Evolutionary conservation across 768 basidiomycete genomes (phyloP).

Genomic region (Mycena venus): DNA sequence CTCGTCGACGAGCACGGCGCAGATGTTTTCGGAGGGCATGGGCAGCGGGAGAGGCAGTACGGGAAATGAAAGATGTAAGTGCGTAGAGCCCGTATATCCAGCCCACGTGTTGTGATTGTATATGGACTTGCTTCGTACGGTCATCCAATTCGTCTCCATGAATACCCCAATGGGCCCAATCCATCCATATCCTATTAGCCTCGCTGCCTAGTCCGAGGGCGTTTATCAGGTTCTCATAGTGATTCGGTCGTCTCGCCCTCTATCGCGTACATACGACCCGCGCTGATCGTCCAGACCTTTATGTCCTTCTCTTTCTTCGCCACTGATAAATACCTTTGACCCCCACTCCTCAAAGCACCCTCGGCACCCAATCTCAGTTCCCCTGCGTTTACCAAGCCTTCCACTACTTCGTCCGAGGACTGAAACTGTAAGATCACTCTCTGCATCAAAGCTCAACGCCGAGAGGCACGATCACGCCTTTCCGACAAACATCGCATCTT

Average conservation of each 20-base stretch:
- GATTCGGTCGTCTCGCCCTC: background rate
- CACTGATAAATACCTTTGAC: background rate
- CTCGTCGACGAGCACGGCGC: conserved; percentile 45
- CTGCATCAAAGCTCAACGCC: background rate
- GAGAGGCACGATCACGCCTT: background rate
- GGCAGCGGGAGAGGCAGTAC: conserved; percentile 18
- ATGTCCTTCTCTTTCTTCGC: background rate
- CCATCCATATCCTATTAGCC: background rate
- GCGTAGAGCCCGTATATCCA: no score
- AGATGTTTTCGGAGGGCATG: conserved; percentile 69
- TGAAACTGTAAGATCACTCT: background rate
- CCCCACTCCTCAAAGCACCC: background rate
- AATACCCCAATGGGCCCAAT: background rate
- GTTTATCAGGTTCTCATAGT: background rate
- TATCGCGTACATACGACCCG: background rate
- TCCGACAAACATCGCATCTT: background rate
- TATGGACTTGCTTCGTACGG: no score
- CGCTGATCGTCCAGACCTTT: background rate
- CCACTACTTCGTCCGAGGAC: no score
- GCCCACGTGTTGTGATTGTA: no score
- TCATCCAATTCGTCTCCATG: background rate
- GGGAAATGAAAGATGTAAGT: background rate
- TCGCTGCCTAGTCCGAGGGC: background rate
- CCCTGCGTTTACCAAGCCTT: no score
- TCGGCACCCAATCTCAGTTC: background rate